Evolutionary conservation across 306 rosid species (phyloP), one percentile per base, ranked within the genome.

Genomic region (Parietaria judaica): DNA sequence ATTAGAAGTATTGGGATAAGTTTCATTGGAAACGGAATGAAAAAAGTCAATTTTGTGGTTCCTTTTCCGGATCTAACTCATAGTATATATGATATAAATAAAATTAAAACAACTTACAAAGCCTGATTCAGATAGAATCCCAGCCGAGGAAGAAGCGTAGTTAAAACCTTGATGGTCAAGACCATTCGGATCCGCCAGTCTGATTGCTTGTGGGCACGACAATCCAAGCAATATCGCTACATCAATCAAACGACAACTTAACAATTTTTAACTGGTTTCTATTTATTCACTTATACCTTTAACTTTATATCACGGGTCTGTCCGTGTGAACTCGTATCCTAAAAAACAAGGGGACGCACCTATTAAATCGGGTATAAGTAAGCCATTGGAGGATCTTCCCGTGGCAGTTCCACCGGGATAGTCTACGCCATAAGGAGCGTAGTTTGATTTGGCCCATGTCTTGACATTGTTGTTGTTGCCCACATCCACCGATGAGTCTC

Each of bases 211-310:
- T 60, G 64, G 51, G 34, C 8, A 35, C 4, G 41, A 15, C 35
- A 60, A 44, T 60, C 64, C 64, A 60, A 60, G 64, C 23, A 14
- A 60, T 60, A 8, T 3, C 41, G 64, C 64, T 60, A 51, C 50
- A 60, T 14, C 16, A 5, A n/a, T 13, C 16, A 35, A 58, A 41
- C 45, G 6, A 41, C 45, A 41, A 41, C 9, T 5, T 41, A 39
- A 39, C 9, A 8, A 41, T 3, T 8, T 5, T 39, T 39, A 39
- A 41, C 3, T 41, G 45, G 3, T 5, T 41, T 41, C 3, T 41
- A 41, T 41, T 41, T 8, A 41, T 41, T 8, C 6, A 41, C 9
- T 8, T 41, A 5, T 41, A 5, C 9, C 45, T 41, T 41, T 8
- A 5, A 41, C 9, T 41, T 41, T 8, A 41, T 41, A 41, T 5